Percentiles rank a stretch among this genome's conserved stretches.
Conservation (phyloP, 768 basidiomycete species). For the Mycena venus region DNA sequence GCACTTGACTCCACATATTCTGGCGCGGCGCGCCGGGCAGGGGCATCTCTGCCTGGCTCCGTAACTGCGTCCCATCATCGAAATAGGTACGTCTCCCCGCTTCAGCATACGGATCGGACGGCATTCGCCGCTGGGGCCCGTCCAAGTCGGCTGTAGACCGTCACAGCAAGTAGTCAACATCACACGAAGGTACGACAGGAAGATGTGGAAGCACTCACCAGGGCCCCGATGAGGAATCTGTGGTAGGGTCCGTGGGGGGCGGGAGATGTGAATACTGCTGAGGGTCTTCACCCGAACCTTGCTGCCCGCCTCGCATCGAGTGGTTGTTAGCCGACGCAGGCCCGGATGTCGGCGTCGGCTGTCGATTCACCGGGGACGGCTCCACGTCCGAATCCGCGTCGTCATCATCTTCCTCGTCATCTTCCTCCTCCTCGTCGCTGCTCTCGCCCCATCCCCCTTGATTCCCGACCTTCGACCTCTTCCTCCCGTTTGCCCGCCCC, state of each 20-base stretch:
- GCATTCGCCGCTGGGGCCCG: constrained; percentile 53
- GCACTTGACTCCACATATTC: constrained; percentile 90
- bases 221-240: constrained; percentile 67
- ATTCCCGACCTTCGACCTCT: constrained; percentile 68
- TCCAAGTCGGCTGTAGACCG: constrained; percentile 57
- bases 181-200: constrained; percentile 5
- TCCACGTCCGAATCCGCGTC: constrained; percentile 77
- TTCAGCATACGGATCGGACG: constrained; percentile 69
- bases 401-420: constrained; percentile 85
- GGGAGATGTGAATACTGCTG: constrained; percentile 60
- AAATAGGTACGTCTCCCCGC: constrained; percentile 65
- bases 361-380: constrained; percentile 45
- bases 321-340: constrained; percentile 39
- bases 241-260: constrained; percentile 75
- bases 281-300: constrained; percentile 43
- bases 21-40: constrained; percentile 71
- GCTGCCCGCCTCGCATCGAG: constrained; percentile 42
- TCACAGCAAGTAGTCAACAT: constrained; percentile 30
- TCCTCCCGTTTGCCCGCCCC: constrained; percentile 76
- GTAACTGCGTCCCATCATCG: constrained; percentile 66
- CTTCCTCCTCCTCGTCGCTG: constrained; percentile 88
- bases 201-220: constrained; percentile 52
- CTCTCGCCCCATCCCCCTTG: constrained; percentile 77
- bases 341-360: constrained; percentile 40
- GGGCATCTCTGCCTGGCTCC: constrained; percentile 69